These are phyloP conservation scores for Fusarium pininemorale DNA, from an alignment of 2,329 filamentous ascomycete genomes.

Conservation along the genomic window DNA sequence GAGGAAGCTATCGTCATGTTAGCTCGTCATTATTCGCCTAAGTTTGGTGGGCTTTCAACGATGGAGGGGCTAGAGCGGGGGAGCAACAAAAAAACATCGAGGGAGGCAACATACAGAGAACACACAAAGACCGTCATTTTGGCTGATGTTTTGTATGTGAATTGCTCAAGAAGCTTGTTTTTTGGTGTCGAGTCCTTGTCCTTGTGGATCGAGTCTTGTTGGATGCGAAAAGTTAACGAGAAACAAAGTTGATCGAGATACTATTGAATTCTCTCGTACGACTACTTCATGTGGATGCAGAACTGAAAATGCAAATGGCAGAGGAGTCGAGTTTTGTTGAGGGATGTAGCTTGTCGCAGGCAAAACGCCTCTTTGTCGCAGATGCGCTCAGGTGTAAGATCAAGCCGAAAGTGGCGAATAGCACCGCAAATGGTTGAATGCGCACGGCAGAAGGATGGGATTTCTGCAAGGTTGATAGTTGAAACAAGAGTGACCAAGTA, in stretches of 20 bases:
- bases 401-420: slow-evolving; percentile 24
- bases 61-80: slow-evolving; percentile 27
- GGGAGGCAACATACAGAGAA: slow-evolving; percentile 49
- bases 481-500: neutral
- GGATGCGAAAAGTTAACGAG: neutral
- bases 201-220: slow-evolving; percentile 1
- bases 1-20: slow-evolving; percentile 72
- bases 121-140: slow-evolving; percentile 55
- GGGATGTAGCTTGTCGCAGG: slow-evolving; percentile 34
- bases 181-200: neutral
- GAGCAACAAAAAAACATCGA: slow-evolving; percentile 1
- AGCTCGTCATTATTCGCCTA: slow-evolving; percentile 17
- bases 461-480: slow-evolving; percentile 3
- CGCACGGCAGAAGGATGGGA: neutral
- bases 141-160: slow-evolving; percentile 22
- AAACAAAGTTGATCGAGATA: slow-evolving; percentile 8
- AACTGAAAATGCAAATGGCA: slow-evolving; percentile 1
- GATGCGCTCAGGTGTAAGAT: slow-evolving; percentile 35
- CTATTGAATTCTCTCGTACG: slow-evolving; percentile 36
- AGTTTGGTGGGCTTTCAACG: slow-evolving; percentile 4
- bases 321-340: slow-evolving; percentile 31
- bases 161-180: slow-evolving; percentile 11
- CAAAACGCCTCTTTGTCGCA: slow-evolving; percentile 44
- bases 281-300: slow-evolving; percentile 38
- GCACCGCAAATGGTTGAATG: slow-evolving; percentile 17